These are phyloP conservation scores for Candida peoriensis DNA, from an alignment of 805 yeast genomes.

Conservation along the genomic window DNA sequence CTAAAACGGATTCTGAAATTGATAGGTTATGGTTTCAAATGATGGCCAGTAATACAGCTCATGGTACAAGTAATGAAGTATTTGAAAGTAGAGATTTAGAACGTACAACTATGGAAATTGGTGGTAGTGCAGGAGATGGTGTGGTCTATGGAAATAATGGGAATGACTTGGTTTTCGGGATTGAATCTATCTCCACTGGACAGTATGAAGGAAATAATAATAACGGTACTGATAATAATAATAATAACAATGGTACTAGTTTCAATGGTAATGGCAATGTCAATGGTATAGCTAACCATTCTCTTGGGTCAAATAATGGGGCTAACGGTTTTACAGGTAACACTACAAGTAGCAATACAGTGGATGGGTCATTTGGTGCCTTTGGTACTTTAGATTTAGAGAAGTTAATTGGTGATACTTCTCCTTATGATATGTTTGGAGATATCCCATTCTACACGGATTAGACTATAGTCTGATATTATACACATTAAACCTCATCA, in stretches of 20 bases:
- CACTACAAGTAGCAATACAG: no score
- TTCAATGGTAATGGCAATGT: no score
- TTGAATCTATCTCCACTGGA: no score
- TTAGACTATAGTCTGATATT: neutral
- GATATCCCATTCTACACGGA: constrained; percentile 16
- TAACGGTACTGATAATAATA: neutral
- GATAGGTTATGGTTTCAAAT: constrained; percentile 23
- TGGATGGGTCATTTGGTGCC: constrained; percentile 4
- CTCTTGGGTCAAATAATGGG: no score
- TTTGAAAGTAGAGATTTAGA: no score
- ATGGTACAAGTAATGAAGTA: no score
- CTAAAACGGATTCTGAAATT: constrained; percentile 16
- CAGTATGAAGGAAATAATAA: neutral
- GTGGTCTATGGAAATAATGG: neutral
- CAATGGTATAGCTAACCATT: no score
- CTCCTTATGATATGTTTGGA: constrained; percentile 17
- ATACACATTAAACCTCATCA: no score
- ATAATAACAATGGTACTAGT: no score
- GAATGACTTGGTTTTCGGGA: no score
- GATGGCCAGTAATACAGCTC: constrained; percentile 17
- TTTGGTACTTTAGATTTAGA: constrained; percentile 15
- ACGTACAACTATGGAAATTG: constrained; percentile 3
- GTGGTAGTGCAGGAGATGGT: neutral
- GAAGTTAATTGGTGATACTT: constrained; percentile 14
- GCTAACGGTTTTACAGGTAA: no score